Percentiles rank a stretch among this genome's conserved stretches.
Evolutionary conservation across 2,329 filamentous ascomycete species (phyloP).

Genomic region (Aureobasidium sp.): DNA sequence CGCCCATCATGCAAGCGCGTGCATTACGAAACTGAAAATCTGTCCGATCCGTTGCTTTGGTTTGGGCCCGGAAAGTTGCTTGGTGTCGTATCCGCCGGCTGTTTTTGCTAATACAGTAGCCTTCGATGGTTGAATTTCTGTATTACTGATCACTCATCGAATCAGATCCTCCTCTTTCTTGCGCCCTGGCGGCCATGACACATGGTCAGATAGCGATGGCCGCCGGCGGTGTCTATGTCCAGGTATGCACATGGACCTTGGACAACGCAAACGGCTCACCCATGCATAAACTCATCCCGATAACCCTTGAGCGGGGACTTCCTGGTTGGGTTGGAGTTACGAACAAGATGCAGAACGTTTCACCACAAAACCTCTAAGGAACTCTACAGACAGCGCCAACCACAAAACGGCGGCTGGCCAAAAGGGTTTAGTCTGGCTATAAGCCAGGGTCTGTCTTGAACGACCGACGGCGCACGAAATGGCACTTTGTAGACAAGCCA

Average conservation of each 20-base stretch:
- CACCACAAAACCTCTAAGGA: neutral
- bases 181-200: neutral
- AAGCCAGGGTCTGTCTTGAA: conserved; percentile 3
- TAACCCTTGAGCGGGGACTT: neutral
- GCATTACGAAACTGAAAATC: neutral
- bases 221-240: neutral
- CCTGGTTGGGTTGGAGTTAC: neutral
- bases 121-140: too few relatives aligned
- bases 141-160: neutral
- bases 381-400: neutral
- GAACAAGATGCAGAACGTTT: neutral
- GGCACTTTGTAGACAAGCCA: neutral
- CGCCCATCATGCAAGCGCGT: neutral
- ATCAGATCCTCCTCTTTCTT: neutral
- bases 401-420: neutral
- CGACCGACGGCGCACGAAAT: neutral
- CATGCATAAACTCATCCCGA: neutral
- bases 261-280: neutral
- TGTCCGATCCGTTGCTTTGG: neutral
- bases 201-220: neutral
- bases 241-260: neutral
- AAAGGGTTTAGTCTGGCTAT: neutral
- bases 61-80: neutral
- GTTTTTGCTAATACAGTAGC: neutral
- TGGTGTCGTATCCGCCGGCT: neutral